Base-by-base conservation (phyloP, 1,284 basidiomycete species). In the Apiotrichum montevideense region DNA sequence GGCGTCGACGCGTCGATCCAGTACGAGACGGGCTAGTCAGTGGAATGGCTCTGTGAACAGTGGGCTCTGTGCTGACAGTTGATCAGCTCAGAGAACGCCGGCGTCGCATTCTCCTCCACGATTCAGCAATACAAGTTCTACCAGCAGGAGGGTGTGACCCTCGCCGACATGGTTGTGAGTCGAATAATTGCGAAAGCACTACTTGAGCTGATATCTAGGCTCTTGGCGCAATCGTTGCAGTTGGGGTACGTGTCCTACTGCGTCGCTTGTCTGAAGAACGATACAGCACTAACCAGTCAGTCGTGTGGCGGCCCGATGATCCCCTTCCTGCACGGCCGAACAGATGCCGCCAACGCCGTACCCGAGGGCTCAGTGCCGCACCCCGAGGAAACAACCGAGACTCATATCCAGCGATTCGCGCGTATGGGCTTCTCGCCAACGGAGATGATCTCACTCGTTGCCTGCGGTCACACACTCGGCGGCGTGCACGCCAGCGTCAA, bases 401-500 rank as follows among this genome's bases (percentile, higher is more conserved):
- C 59, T 10, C 63, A 62, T 44, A 37, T 51, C 3, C 51, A 61
- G 46, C 55, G 44, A 44, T 64, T 64, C 47, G 58, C 51, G 5
- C 55, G 63, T 29, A 64, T 64, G 63, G 63, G 63, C 14, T 62
- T 64, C 40, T 15, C 53, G 1, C 37, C 43, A 45, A 46, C 32
- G 4, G 62, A 63, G 39, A 56, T 55, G 55, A 59, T 63, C 46
- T 15, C 54, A 4, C 50, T 56, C 29, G 55, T 62, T 4, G 60
- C 60, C 3, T 64, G 63, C 35, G 60, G 63, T 0, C 63, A 64
- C 45, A 62, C 57, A 8, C 51, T 64, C 6, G 63, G 63, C 11
- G 63, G 59, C 5, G 60, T 64, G 5, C 59, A 64, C 45, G 45
- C 43, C 14, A 33, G 39, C n/a, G 34, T 50, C 54, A 58, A 59